Evolutionary conservation across 2,329 filamentous ascomycete species (phyloP).

Genomic region (Byssochlamys sp.): DNA sequence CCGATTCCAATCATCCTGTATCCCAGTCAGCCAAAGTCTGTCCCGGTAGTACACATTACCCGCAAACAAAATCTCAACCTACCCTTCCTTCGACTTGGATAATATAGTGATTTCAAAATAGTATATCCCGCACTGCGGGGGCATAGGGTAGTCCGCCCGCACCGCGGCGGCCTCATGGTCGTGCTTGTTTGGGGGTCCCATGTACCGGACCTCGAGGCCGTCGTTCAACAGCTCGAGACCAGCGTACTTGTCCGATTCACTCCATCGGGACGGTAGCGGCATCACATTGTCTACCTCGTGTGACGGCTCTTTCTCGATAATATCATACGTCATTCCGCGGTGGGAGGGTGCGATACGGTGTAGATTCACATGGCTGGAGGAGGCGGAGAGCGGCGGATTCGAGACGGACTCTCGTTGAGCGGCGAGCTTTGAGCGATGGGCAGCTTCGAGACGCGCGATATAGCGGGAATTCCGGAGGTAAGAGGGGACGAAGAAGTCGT

Average conservation of each 20-base stretch:
- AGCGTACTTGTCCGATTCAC: constrained; percentile 61
- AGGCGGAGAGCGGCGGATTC: constrained; percentile 39
- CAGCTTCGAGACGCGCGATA: constrained; percentile 63
- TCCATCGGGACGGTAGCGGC: constrained; percentile 75
- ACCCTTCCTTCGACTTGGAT: constrained; percentile 60
- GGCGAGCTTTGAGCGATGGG: constrained; percentile 53
- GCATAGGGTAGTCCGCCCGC: constrained; percentile 76
- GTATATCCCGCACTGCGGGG: constrained; percentile 81
- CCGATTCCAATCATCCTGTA: constrained; percentile 45
- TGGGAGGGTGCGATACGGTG: constrained; percentile 55
- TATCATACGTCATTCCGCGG: constrained; percentile 70
- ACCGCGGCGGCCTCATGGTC: constrained; percentile 72
- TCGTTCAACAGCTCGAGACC: constrained; percentile 66
- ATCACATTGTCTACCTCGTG: constrained; percentile 53
- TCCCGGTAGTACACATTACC: not conserved
- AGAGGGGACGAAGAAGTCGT: constrained; percentile 67
- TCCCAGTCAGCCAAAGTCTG: constrained; percentile 7
- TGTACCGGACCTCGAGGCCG: constrained; percentile 61
- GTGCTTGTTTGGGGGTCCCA: constrained; percentile 46
- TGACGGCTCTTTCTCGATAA: constrained; percentile 63
- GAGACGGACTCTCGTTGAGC: constrained; percentile 41
- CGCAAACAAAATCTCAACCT: constrained; percentile 16
- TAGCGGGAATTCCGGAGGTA: constrained; percentile 73
- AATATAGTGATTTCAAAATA: constrained; percentile 73
- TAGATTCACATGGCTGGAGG: constrained; percentile 49